Percentiles rank a stretch among this genome's conserved stretches.
Evolutionary conservation across 225 moss, liverwort and hornwort genomes (phyloP).

Genomic region (Pseudisothecium myosuroides): DNA sequence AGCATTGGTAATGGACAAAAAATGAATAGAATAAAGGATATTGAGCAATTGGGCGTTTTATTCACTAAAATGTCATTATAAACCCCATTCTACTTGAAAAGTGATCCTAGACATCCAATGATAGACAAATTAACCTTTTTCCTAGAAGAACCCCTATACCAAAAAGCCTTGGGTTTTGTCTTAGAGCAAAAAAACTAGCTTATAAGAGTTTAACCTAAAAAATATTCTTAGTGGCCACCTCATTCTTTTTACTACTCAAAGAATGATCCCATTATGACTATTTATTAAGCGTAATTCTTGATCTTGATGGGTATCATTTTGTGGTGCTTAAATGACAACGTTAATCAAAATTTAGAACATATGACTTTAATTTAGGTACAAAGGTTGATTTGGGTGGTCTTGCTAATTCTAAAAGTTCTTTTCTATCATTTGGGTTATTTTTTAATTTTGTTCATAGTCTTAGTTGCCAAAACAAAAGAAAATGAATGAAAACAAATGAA

Average conservation of each 20-base stretch:
- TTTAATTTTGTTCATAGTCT: background rate
- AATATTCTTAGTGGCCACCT: fast-evolving
- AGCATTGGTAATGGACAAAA: no score
- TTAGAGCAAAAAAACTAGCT: no score
- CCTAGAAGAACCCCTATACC: no score
- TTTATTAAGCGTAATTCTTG: background rate
- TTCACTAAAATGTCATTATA: no score
- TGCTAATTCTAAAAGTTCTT: background rate
- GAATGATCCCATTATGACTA: background rate
- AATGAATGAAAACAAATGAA: no score
- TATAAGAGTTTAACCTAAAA: background rate
- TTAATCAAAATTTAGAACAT: background rate
- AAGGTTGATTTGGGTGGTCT: background rate
- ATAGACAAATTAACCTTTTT: no score
- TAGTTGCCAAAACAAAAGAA: background rate
- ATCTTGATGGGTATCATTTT: background rate
- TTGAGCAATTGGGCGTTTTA: no score
- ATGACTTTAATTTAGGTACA: background rate
- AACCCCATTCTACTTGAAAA: no score
- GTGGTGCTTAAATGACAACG: fast-evolving
- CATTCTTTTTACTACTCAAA: background rate
- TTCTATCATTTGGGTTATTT: fast-evolving
- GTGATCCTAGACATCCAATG: no score
- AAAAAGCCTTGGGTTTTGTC: no score
- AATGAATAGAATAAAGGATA: no score